Percentiles rank a stretch among this genome's conserved stretches.
Conservation (phyloP, 208 protist genomes). For the Strigomonas galati region DNA sequence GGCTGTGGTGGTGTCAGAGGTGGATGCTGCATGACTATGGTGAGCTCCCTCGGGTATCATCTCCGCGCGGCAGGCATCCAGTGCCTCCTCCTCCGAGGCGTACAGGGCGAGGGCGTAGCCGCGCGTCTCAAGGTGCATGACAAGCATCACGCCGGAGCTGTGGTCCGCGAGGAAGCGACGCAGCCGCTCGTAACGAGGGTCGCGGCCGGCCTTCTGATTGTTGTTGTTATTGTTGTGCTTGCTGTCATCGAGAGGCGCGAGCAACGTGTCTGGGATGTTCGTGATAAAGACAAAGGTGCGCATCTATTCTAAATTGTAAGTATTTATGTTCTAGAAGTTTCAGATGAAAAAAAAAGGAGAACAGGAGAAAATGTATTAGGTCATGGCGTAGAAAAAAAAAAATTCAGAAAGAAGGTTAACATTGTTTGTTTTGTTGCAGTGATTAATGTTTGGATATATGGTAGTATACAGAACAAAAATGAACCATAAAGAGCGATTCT, state of each 20-base stretch:
- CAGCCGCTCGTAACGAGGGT: conserved; percentile 82
- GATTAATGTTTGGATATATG: not conserved
- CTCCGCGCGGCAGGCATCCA: conserved; percentile 72
- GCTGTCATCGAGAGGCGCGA: conserved; percentile 35
- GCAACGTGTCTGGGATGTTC: conserved; percentile 71
- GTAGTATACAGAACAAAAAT: not conserved
- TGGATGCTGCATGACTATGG: not conserved
- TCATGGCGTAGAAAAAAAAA: not conserved
- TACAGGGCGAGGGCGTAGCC: conserved; percentile 80
- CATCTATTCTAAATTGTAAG: conserved; percentile 15
- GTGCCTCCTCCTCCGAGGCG: conserved; percentile 75
- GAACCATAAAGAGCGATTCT: not conserved
- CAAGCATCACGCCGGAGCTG: conserved; percentile 82
- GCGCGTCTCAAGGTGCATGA: conserved; percentile 78
- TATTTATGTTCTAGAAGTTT: conserved; percentile 13
- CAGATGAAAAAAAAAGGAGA: not conserved
- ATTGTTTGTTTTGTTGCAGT: not conserved
- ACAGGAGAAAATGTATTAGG: conserved; percentile 7
- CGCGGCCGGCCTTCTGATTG: conserved; percentile 28
- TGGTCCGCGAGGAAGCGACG: conserved; percentile 68
- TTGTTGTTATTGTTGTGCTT: not conserved
- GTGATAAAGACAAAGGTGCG: conserved; percentile 89
- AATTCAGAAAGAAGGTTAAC: not conserved
- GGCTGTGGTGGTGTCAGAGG: not conserved
- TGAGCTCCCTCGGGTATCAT: conserved; percentile 28